A percentile compares a stretch with the other conserved stretches of the same genome.
Evolutionary conservation across 148 eudicot species (phyloP).

Genomic region (Heliamphora exappendiculata): DNA sequence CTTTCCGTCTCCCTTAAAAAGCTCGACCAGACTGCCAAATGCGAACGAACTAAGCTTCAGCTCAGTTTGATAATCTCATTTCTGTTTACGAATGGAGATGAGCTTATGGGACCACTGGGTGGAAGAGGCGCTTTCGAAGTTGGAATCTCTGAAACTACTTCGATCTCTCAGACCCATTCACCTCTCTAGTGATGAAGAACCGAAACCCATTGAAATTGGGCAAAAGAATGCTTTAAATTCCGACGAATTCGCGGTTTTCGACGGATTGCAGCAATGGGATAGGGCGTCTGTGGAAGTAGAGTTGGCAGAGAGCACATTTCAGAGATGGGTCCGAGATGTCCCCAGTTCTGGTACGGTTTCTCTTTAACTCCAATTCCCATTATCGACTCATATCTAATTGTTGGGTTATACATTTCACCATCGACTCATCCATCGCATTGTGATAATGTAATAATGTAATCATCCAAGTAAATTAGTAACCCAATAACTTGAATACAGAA

Average conservation of each 20-base stretch:
- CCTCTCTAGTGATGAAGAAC: constrained; percentile 15
- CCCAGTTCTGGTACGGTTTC: constrained; percentile 57
- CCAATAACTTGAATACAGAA: too few species aligned
- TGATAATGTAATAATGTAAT: not conserved
- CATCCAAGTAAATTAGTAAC: too few species aligned
- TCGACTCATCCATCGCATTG: not conserved
- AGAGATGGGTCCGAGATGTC: constrained; percentile 62
- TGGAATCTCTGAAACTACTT: constrained; percentile 55
- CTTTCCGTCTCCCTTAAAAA: not conserved
- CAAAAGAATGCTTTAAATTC: constrained; percentile 9
- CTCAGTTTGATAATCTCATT: not conserved
- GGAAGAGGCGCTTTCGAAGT: constrained; percentile 49
- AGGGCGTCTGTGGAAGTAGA: constrained; percentile 65
- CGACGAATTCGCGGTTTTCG: constrained; percentile 48
- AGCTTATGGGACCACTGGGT: constrained; percentile 69
- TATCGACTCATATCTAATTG: not conserved
- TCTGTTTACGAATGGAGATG: constrained; percentile 9
- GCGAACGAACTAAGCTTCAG: not conserved
- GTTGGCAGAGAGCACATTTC: constrained; percentile 55
- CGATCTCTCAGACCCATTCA: constrained; percentile 86
- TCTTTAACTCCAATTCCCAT: not conserved
- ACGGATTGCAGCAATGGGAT: constrained; percentile 66
- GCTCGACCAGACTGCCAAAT: not conserved
- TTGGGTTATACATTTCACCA: not conserved
- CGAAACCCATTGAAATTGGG: not conserved